Evolutionary conservation across 495 filamentous ascomycete genomes (phyloP).

Genomic region (Rostrohypoxylon terebratum): DNA sequence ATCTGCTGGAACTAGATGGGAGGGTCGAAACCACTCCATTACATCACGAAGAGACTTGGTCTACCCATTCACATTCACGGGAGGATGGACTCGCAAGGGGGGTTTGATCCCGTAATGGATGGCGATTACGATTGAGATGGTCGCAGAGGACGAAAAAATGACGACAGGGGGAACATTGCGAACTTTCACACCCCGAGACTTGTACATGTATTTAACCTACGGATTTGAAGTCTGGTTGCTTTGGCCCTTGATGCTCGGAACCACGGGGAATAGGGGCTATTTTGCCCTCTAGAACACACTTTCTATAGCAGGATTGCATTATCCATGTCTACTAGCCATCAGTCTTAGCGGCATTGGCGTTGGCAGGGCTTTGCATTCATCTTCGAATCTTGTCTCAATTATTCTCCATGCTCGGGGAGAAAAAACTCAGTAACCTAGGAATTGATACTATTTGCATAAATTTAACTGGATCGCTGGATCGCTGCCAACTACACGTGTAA

Average conservation of each 20-base stretch:
- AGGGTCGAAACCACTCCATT: background rate
- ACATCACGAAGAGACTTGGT: background rate
- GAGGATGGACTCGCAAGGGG: constrained; percentile 6
- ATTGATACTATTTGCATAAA: background rate
- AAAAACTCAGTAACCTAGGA: background rate
- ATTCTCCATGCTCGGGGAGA: background rate
- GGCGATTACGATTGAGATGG: background rate
- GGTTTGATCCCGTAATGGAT: background rate
- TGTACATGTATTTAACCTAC: background rate
- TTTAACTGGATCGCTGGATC: background rate
- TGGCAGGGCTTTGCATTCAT: background rate
- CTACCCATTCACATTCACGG: background rate
- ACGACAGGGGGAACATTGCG: background rate
- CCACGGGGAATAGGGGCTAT: background rate
- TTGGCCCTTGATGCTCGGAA: background rate
- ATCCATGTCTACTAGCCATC: background rate
- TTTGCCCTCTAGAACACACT: background rate
- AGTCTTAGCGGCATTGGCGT: background rate
- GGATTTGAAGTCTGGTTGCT: background rate
- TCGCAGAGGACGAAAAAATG: background rate
- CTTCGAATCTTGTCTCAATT: background rate
- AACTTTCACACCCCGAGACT: background rate
- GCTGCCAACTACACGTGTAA: background rate
- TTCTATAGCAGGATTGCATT: background rate
- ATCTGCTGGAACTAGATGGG: background rate